These are phyloP conservation scores for Aspergillus chevalieri DNA, from an alignment of 2,329 filamentous ascomycete species.

Conservation along the genomic window DNA sequence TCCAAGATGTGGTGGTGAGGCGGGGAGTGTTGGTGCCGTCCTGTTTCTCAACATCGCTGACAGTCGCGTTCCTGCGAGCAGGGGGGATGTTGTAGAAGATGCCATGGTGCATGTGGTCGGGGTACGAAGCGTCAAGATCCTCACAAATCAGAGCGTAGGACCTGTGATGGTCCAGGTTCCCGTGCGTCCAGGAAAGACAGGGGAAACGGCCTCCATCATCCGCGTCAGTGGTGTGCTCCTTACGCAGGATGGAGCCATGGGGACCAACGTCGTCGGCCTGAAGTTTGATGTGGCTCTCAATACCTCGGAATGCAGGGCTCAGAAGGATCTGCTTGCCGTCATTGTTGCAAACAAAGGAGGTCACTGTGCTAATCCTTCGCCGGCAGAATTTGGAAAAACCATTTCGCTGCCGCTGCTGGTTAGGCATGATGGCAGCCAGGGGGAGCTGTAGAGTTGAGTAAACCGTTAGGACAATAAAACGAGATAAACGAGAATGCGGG, in stretches of 20 bases:
- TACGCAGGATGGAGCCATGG: conserved; percentile 17
- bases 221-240: conserved; percentile 17
- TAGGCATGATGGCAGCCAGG: too few species aligned
- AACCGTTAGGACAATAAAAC: not conserved
- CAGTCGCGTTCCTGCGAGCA: conserved; percentile 7
- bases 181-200: conserved; percentile 18
- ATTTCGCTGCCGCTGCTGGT: too few species aligned
- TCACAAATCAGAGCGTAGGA: conserved; percentile 26
- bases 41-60: conserved; percentile 11
- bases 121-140: conserved; percentile 25
- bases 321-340: conserved; percentile 19
- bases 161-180: conserved; percentile 9
- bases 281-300: conserved; percentile 20
- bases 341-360: conserved; percentile 20
- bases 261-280: conserved; percentile 17
- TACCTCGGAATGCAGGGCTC: conserved; percentile 16
- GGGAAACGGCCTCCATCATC: conserved; percentile 19
- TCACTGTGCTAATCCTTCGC: too few species aligned
- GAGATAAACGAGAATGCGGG: not conserved
- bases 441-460: too few species aligned
- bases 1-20: conserved; percentile 21
- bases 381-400: too few species aligned
- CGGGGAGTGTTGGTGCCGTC: conserved; percentile 6
- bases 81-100: conserved; percentile 27
- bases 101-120: conserved; percentile 20